A percentile compares a stretch with the other conserved stretches of the same genome.
Conservation (phyloP, 805 yeast genomes). For the Myxozyma nipponensis region DNA sequence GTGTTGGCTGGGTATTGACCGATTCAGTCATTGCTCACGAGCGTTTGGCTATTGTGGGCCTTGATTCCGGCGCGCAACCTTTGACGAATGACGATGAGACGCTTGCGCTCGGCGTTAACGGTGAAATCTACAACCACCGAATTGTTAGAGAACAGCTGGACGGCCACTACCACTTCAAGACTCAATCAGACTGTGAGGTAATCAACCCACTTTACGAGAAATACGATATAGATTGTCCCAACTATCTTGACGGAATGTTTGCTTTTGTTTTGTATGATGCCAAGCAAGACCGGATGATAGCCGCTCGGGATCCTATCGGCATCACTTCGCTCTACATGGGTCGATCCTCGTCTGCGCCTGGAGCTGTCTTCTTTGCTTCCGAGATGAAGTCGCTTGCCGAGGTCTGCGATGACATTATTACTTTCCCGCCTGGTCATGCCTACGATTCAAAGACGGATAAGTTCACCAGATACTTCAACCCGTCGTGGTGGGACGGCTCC, state of each 20-base stretch:
- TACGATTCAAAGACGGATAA: conserved; percentile 89
- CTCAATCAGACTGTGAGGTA: conserved; percentile 94
- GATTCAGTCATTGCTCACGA: conserved; percentile 72
- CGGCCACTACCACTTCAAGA: conserved; percentile 69
- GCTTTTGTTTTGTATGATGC: conserved; percentile 91
- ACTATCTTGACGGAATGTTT: conserved; percentile 94
- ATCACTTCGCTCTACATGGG: conserved; percentile 97
- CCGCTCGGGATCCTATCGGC: conserved; percentile 99
- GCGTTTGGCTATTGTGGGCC: conserved; percentile 95
- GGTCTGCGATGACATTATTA: conserved; percentile 86
- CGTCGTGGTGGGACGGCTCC: conserved; percentile 88
- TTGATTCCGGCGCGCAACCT: conserved; percentile 98
- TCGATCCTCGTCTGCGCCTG: conserved; percentile 59
- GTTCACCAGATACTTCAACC: conserved; percentile 82
- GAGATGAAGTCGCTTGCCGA: conserved; percentile 92
- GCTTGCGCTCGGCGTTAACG: conserved; percentile 81
- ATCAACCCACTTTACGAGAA: conserved; percentile 89
- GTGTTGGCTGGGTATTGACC: background rate
- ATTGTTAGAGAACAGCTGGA: conserved; percentile 68
- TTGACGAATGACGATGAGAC: conserved; percentile 74
- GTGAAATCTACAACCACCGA: conserved; percentile 97
- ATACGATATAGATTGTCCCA: conserved; percentile 86
- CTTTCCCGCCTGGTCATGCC: conserved; percentile 98
- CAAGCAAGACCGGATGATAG: conserved; percentile 77
- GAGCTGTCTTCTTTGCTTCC: conserved; percentile 83